Base-by-base conservation (phyloP, 768 basidiomycete species). In the Wakefieldia striispora region DNA sequence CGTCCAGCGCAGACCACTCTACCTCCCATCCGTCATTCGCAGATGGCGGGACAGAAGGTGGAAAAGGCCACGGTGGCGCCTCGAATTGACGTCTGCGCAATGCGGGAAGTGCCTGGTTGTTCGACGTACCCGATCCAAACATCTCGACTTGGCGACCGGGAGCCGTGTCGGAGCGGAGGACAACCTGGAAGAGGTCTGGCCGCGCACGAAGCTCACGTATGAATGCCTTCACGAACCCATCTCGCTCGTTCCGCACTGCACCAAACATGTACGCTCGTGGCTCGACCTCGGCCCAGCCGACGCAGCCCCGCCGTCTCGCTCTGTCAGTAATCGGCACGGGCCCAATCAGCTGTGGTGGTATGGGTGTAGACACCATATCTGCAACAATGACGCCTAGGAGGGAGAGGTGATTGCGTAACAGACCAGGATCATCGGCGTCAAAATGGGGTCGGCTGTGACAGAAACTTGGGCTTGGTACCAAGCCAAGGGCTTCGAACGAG, bases 171-270 rank as follows among this genome's bases (percentile, higher is more conserved):
- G 65, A 62, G 12, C 57, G 59, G 5, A 60, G 58, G 17, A 69
- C 54, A 3, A 70, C 63, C 23, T 65, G 55, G 40, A 70, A 70
- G 2, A 67, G 50, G 29, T 70, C 65, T 2, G 65, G 69, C 6
- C 64, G 61, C 1, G 56, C 57, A n/a, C 62, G 56, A 16, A 70
- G 61, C 19, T 68, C 64, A 19, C 48, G 43, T 1, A 70, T 42
- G 31, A 70, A 70, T 9, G 61, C 58, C 0, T 51, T 39, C 4
- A 57, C 50, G 38, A 70, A 69, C 1, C 37, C 24, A 44, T 68
- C 62, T 1, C 42, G 56, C 14, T 69, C 63, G 43, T 64, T 57
- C 23, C 57, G 56, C 23, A 70, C 21, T 6, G 68, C 70, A 2
- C 70, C 68, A 24, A 70, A 70, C 45, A 70, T 56, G 46, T 64